Base-by-base conservation (phyloP, 371 early-diverging fungal species). In the Lichtheimia hyalospora region DNA sequence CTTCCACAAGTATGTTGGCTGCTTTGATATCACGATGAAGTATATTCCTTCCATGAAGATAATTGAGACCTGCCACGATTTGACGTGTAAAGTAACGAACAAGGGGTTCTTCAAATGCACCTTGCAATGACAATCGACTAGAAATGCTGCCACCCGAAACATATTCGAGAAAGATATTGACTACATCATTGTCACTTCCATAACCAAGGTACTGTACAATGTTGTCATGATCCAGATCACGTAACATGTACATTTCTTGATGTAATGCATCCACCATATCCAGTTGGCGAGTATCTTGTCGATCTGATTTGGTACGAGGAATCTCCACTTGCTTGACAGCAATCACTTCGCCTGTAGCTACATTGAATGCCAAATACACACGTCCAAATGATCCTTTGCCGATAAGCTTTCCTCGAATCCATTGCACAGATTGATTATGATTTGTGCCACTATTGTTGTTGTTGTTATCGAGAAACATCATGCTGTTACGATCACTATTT, bases 301-400 rank as follows among this genome's bases (percentile, higher is more conserved):
- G 23, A 44, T 55, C 58, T 6, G 58, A 57, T 20, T 70, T 62
- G 20, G 75, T 71, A n/a, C 64, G 63, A 10, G 52, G 58, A 1
- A 88, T 73, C 64, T 93, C 92, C 1, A 99, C 98, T 70, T 96
- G 94, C 74, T 99, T 99, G 16, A 99, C 96, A 0, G 99, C 99
- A 86, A 99, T 93, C 52, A 96, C 82, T 53, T 90, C 92, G 4
- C 93, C 91, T 0, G 90, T 91, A 16, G 82, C 84, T 3, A 89
- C 75, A 72, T 95, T 92, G 68, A 93, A 86, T 3, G 95, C 99
- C 52, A 90, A 87, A 64, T 93, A 99, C 1, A 99, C 99, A 49
- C 87, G 87, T 5, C 97, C 99, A 84, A 97, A 99, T 3, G 96
- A 93, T 3, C 99, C 99, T 63, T 90, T 88, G 2, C 99, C 99